Evolutionary conservation across 78 protist species (phyloP).

Genomic region (Speleostelium caveatum): DNA sequence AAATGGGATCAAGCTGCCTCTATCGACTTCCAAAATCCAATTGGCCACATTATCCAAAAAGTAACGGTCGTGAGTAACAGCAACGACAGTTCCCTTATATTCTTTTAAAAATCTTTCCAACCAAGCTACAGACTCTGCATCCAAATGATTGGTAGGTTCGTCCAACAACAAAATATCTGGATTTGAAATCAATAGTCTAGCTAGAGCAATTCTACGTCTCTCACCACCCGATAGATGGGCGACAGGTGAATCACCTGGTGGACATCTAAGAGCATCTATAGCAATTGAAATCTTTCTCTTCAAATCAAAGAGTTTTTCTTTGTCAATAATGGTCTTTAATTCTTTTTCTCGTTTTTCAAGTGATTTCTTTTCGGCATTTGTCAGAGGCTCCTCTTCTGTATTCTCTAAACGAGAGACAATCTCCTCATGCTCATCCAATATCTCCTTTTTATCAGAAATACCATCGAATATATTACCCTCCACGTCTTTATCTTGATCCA

Average conservation of each 20-base stretch:
- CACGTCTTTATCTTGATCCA: constrained; percentile 63
- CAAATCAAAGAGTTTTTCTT: constrained; percentile 62
- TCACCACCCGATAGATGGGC: constrained; percentile 80
- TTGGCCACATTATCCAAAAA: constrained; percentile 84
- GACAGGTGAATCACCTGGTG: constrained; percentile 56
- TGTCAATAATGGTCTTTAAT: constrained; percentile 14
- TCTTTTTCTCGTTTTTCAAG: constrained; percentile 1
- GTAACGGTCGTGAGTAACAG: constrained; percentile 90
- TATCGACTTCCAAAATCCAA: constrained; percentile 87
- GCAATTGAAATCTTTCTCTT: constrained; percentile 78
- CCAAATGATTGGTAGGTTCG: constrained; percentile 90
- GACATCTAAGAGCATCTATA: constrained; percentile 77
- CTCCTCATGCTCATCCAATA: constrained; percentile 74
- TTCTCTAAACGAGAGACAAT: constrained; percentile 1
- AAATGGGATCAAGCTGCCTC: constrained; percentile 70
- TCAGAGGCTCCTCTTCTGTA: neutral
- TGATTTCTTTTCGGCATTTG: neutral
- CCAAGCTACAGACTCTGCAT: constrained; percentile 86
- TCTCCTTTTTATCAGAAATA: constrained; percentile 60
- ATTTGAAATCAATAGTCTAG: constrained; percentile 71
- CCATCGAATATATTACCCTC: constrained; percentile 79
- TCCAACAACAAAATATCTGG: constrained; percentile 85
- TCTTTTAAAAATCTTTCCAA: constrained; percentile 79
- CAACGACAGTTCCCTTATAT: constrained; percentile 83
- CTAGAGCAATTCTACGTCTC: constrained; percentile 83